Evolutionary conservation across 768 basidiomycete genomes (phyloP).

Genomic region (Boletus huronensis): DNA sequence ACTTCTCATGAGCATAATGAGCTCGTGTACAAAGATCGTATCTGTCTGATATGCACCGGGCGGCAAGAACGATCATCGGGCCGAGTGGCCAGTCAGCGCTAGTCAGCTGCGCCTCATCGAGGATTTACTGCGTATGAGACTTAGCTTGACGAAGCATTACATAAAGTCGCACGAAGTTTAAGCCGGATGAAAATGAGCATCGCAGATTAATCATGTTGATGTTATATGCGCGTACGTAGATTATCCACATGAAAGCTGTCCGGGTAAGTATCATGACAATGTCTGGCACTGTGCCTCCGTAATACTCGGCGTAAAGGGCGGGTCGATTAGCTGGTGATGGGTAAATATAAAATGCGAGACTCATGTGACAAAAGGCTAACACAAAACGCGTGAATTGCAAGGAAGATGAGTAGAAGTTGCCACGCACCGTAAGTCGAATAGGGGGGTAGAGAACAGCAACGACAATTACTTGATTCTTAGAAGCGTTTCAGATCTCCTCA

Average conservation of each 20-base stretch:
- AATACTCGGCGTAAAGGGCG: conserved; percentile 1
- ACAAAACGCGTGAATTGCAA: not conserved
- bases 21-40: not conserved
- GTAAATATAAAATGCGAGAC: conserved; percentile 3
- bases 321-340: conserved; percentile 11
- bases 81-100: too few relatives aligned
- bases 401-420: not conserved
- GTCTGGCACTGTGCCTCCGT: conserved; percentile 1
- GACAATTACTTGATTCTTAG: conserved; percentile 14
- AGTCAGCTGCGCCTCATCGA: not conserved
- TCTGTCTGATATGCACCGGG: not conserved
- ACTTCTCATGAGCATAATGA: not conserved
- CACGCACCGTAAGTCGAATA: conserved; percentile 16
- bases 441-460: too few relatives aligned
- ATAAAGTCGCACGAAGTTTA: not conserved
- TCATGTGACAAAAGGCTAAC: not conserved
- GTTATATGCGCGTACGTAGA: conserved; percentile 5
- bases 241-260: conserved; percentile 22
- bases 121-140: not conserved
- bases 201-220: not conserved
- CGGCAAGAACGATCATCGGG: too few relatives aligned
- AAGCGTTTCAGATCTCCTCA: conserved; percentile 1
- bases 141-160: too few relatives aligned
- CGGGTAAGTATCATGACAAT: conserved; percentile 10
- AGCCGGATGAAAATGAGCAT: not conserved